Conservation (phyloP, 2,329 filamentous ascomycete species). For the Beauveria medogensis region DNA sequence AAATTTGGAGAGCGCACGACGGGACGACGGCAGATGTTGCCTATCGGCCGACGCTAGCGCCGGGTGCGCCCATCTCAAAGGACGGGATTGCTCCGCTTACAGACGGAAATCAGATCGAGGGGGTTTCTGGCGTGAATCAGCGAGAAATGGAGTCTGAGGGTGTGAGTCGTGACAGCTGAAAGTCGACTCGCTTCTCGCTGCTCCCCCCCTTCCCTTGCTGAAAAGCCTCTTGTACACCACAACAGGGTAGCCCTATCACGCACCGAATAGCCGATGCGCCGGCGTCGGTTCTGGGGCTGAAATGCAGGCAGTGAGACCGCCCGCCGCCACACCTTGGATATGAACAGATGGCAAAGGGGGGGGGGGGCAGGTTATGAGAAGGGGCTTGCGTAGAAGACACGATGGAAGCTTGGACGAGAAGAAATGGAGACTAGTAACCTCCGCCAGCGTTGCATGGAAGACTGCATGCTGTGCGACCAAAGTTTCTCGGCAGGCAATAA, state of each 20-base stretch:
- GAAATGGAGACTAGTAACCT: background rate
- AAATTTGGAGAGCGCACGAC: no score
- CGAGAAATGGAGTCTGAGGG: background rate
- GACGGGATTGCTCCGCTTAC: background rate
- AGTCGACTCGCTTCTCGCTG: background rate
- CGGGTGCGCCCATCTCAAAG: background rate
- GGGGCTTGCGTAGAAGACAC: background rate
- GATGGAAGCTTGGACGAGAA: background rate
- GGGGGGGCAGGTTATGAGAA: background rate
- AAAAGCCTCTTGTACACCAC: background rate
- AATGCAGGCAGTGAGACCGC: background rate
- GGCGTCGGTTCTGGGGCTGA: slow-evolving; percentile 10
- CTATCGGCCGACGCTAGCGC: slow-evolving; percentile 5
- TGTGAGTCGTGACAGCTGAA: background rate
- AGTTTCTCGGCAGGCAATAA: background rate
- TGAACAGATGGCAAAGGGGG: background rate
- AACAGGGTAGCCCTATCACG: slow-evolving; percentile 3
- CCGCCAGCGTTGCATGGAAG: background rate
- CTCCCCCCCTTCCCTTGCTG: background rate
- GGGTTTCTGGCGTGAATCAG: background rate
- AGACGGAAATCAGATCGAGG: background rate
- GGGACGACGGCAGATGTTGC: background rate
- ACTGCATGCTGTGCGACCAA: background rate
- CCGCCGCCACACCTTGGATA: background rate
- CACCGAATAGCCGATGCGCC: background rate